Evolutionary conservation across 148 eudicot genomes (phyloP).

Genomic region (Fagopyrum esculentum): DNA sequence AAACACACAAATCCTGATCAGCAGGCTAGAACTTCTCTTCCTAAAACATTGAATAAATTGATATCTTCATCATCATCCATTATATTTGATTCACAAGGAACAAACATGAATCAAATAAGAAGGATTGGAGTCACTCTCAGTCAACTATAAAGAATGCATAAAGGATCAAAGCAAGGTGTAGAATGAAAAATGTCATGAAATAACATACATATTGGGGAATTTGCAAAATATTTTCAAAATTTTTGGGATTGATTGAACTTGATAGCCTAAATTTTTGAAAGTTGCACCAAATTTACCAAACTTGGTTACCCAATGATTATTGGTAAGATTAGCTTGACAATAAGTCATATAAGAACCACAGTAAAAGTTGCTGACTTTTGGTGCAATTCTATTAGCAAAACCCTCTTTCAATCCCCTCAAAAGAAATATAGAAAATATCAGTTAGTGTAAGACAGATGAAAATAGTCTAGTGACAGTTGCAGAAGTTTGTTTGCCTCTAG

Average conservation of each 20-base stretch:
- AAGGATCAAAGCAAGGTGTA: neutral
- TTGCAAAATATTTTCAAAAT: neutral
- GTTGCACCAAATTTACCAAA: neutral
- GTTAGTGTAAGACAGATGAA: neutral
- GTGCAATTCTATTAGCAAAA: neutral
- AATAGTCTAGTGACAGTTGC: neutral
- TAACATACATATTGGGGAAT: neutral
- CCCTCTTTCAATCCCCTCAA: neutral
- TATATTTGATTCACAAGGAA: neutral
- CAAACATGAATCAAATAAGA: neutral
- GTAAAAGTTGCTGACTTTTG: neutral
- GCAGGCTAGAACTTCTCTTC: neutral
- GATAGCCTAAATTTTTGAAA: neutral
- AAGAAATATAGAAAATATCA: neutral
- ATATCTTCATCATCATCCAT: neutral
- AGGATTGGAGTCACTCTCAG: neutral
- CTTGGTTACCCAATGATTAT: too few species aligned
- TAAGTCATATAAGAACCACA: neutral
- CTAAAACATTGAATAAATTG: neutral
- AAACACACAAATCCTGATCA: too few species aligned
- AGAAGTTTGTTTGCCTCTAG: neutral
- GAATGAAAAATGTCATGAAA: neutral
- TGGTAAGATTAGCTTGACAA: neutral
- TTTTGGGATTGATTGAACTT: neutral
- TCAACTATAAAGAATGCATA: neutral